Evolutionary conservation across 2,329 filamentous ascomycete genomes (phyloP), one percentile per base, ranked within the genome.

Genomic region (Pestalotiopsis sp.): DNA sequence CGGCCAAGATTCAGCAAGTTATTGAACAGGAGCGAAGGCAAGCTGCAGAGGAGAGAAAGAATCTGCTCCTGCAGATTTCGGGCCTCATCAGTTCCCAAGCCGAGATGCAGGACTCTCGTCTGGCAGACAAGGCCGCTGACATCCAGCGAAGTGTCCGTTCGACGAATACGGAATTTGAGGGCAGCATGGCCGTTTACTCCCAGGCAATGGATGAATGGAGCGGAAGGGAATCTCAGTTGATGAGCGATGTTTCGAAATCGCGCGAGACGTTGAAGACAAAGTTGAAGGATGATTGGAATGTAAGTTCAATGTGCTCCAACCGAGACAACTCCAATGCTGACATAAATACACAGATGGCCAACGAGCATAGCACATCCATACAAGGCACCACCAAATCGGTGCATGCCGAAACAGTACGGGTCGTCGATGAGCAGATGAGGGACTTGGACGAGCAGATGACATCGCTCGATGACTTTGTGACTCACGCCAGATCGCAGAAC

Each of bases 401-500:
- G 1, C 95, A 99, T 73, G 92, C 92, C 41, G 93, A 97, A 80
- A 98, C 95, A 0, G 90, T 97, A 38, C 91, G 91, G 6, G 95
- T 97, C 69, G 95, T 98, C 13, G 93, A 95, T 75, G 91, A 92
- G 68, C 96, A 99, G 81, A 93, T 97, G 82, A 87, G 89, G 68
- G 93, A 97, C 73, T 92, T 99, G 77, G 91, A 93, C 70, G 87
- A 86, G n/a, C 94, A 98, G 80, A 95, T 99, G 88, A 89, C 91
- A 68, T 93, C 93, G 1, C 87, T 99, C 7, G 95, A 98, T 75
- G 93, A 95, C 72, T 97, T 98, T 74, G 94, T 98, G 52, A 87
- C 91, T 39, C 90, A 93, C 39, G 94, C 97, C 64, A 90, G 91
- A 70, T 89, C 88, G 1, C 92, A 97, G 75, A 98, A 97, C 78